A percentile compares a stretch with the other conserved stretches of the same genome.
phyloP scores from a whole-genome alignment of 805 yeast species.

The Ogataea naganishii region DNA sequence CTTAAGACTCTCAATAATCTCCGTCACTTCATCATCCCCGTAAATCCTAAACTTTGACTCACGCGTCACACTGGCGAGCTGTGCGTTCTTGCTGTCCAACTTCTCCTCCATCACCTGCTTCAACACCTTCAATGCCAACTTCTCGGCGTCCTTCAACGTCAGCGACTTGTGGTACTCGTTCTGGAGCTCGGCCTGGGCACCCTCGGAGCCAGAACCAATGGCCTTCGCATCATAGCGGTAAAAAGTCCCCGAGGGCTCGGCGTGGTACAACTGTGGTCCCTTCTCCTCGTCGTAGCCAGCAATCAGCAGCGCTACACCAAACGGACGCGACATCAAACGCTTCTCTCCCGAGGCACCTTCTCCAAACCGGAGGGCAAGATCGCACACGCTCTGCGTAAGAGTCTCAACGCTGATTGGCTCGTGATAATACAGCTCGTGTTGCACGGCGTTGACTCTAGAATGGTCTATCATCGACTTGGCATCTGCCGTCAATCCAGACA shows the following conservation, averaged over 20 bases:
- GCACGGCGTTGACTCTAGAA: slow-evolving; percentile 83
- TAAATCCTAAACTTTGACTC: slow-evolving; percentile 83
- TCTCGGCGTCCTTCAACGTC: slow-evolving; percentile 88
- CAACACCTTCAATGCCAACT: slow-evolving; percentile 76
- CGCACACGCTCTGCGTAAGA: slow-evolving; percentile 94
- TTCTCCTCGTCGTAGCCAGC: slow-evolving; percentile 91
- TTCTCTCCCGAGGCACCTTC: slow-evolving; percentile 97
- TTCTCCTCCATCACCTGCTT: slow-evolving; percentile 99
- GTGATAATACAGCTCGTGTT: slow-evolving; percentile 84
- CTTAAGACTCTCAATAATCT: slow-evolving; percentile 67
- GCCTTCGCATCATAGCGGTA: slow-evolving; percentile 98
- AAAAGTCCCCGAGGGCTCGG: slow-evolving; percentile 99
- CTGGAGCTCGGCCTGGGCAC: slow-evolving; percentile 96
- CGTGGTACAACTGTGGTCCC: slow-evolving; percentile 95
- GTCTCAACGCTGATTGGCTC: slow-evolving; percentile 90
- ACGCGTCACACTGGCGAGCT: slow-evolving; percentile 85
- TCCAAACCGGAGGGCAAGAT: slow-evolving; percentile 91
- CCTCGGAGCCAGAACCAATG: slow-evolving; percentile 97
- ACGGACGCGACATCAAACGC: slow-evolving; percentile 94
- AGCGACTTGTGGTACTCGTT: slow-evolving; percentile 92
- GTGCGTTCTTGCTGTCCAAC: slow-evolving; percentile 90
- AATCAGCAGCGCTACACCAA: slow-evolving; percentile 93
- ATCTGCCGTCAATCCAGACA: slow-evolving; percentile 98
- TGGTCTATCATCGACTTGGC: slow-evolving; percentile 98
- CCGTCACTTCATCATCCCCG: slow-evolving; percentile 72